Evolutionary conservation across 2,329 filamentous ascomycete genomes (phyloP), one percentile per base, ranked within the genome.

Genomic region (Trichoderma sp.): DNA sequence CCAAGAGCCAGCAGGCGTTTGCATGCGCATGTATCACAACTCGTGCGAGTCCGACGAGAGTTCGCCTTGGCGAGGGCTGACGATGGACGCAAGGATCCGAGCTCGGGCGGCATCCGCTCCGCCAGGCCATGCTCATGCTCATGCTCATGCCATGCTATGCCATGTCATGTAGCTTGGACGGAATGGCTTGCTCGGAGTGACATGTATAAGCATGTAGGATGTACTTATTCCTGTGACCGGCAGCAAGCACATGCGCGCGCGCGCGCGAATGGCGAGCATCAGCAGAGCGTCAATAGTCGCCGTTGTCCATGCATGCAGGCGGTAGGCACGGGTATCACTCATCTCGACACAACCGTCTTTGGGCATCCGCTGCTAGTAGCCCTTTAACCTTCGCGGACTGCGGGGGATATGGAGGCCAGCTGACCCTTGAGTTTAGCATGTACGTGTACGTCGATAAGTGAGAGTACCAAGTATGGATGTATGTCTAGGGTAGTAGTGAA

Each of bases 321-420:
- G 30, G 50, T 55, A 63, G 60, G 43, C 50, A 63, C 60, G 60
- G 41, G 54, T 55, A 55, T 39, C 54, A 62, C 55, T 17, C 26
- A 63, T 63, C 50, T 41, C 10, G 26, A 39, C 34, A 55, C 10
- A 14, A 14, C 10, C 50, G 47, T 39, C 26, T 39, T 54, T 14
- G 21, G 48, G 26, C 50, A 55, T 26, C 45, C 24, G 19, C 60
- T 47, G 21, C 41, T 47, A 15, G 50, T 47, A 19, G 41, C 50
- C 34, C 26, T 55, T 12, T 47, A 52, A 52, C n/a, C 24, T 19
- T n/a, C 41, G 26, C 14, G 30, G 24, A 19, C 41, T 55, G 60
- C 60, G 60, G 60, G 58, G 59, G 41, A 45, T 39, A 55, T 47
- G 26, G 19, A 63, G 60, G 50, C 60, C 60, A 63, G 60, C 60